Base-by-base conservation (phyloP, 352 stramenopile genomes). In the Bremia lactucae region DNA sequence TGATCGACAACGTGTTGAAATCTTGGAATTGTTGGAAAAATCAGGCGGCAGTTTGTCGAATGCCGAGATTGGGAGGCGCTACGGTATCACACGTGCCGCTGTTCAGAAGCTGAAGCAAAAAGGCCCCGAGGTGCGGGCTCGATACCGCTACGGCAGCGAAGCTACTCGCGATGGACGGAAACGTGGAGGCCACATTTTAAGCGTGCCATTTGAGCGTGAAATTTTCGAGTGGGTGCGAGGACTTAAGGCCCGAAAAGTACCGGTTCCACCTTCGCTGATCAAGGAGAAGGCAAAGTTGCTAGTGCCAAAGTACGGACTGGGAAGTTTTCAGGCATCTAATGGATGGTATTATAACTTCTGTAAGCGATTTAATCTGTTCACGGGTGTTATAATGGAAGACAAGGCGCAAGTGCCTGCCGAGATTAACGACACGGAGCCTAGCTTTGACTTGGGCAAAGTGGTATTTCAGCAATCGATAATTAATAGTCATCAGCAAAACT, bases 261-360 rank as follows among this genome's bases (percentile, higher is more conserved):
- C 55, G 6, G 65, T 76, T 10, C 60, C 59, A 23, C 62, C 65
- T 23, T 71, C 65, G 6, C 59, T 70, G 35, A 59, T 76, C 23
- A 69, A 70, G 49, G 65, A 76, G 40, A 76, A 76, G 29, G 65
- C 65, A 9, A 68, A 65, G 42, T 44, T 70, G 19, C 38, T 76
- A 37, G 57, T 72, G 46, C 65, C 62, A 20, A 72, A 72, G 49
- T 70, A 73, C 49, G 41, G 33, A 3, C 42, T 73, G 4, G 55
- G 55, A 9, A 49, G 42, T 35, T 76, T 76, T 23, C 59, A 68
- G 29, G 65, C 65, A 24, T 76, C 65, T 3, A 72, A 70, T 24
- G 65, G 65, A 36, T 76, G 65, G 62, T 76, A 76, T 42, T 72
- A 72, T 49, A 69, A 67, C 41, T 76, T 76, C 22, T 68, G 59